Base-by-base conservation (phyloP, 2,329 filamentous ascomycete species). In the Hypoxylon sp. region DNA sequence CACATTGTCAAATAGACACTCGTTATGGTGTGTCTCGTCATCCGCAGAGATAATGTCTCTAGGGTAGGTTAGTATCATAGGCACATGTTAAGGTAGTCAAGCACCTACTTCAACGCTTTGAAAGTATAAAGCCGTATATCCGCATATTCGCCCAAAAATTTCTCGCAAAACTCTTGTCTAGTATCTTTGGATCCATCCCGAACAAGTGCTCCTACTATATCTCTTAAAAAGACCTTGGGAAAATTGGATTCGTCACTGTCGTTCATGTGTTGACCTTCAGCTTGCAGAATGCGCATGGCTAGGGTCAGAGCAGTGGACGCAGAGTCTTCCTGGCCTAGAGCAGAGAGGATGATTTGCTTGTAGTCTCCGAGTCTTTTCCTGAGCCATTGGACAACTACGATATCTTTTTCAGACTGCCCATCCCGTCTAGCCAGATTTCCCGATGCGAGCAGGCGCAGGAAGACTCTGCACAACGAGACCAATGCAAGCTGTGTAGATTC, bases 121-220 rank as follows among this genome's bases (percentile, higher is more conserved):
- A 97, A 92, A 0, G 93, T 93, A 78, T 92, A 93, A 78, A 91
- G 97, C 70, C 93, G 87, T 66, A 98, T 85, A 79, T 98, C 96
- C 75, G 96, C 92, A 76, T 90, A 94, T 78, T 91, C 85, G 77
- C 92, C 90, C 53, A 94, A 84, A 77, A 90, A 98, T 71, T 93
- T 93, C 63, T 92, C 87, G 25, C 91, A 84, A 70, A 95, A 98
- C 60, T 93, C 90, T 50, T 88, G 84, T 55, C 89, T 86, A n/a
- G 90, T 83, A 36, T 86, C 84, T 41, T 88, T 86, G 45, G 87
- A 83, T 28, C 84, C 82, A 4, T 87, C 83, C 30, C 84, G 81
- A 17, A 97, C 76, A 2, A 97, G 74, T 0, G 83, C 83, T 38
- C 83, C 80, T 10, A 97, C 81, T 30, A 97, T 85, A 10, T 87